Evolutionary conservation across 768 basidiomycete genomes (phyloP).

Genomic region (Pisolithus marmoratus): DNA sequence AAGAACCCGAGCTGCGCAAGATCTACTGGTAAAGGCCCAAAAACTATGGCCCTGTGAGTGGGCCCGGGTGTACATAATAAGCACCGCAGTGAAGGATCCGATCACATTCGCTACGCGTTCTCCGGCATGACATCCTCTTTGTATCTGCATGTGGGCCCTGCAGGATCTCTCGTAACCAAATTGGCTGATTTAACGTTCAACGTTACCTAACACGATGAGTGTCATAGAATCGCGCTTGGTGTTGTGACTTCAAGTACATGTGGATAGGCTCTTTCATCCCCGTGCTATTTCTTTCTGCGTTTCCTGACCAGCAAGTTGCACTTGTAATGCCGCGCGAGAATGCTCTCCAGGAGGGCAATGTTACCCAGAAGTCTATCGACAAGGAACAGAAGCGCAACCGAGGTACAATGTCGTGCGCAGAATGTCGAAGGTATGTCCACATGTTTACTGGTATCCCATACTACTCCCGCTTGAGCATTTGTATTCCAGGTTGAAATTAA

Average conservation of each 20-base stretch:
- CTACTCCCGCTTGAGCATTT: neutral
- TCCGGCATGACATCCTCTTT: too few relatives aligned
- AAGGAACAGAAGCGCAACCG: slow-evolving; percentile 63
- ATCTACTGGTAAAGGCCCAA: too few relatives aligned
- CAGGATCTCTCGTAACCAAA: too few relatives aligned
- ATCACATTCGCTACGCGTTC: too few relatives aligned
- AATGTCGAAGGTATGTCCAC: slow-evolving; percentile 50
- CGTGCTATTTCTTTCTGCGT: neutral
- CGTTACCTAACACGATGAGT: too few relatives aligned
- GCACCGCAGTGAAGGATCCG: too few relatives aligned
- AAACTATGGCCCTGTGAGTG: too few relatives aligned
- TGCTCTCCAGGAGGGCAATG: slow-evolving; percentile 26
- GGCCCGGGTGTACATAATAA: too few relatives aligned
- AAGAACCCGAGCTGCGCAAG: too few relatives aligned
- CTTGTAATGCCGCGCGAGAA: slow-evolving; percentile 44
- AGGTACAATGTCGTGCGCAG: slow-evolving; percentile 51
- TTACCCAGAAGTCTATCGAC: slow-evolving; percentile 47
- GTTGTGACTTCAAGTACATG: neutral
- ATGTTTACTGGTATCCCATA: neutral
- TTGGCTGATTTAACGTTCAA: too few relatives aligned
- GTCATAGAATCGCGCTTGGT: too few relatives aligned
- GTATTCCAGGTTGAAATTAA: slow-evolving; percentile 50
- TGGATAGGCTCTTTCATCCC: neutral
- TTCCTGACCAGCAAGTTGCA: neutral
- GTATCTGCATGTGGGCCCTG: too few relatives aligned